Conservation (phyloP, 225 moss, liverwort and hornwort genomes). For the Bryoerythrophyllum caledonicum region DNA sequence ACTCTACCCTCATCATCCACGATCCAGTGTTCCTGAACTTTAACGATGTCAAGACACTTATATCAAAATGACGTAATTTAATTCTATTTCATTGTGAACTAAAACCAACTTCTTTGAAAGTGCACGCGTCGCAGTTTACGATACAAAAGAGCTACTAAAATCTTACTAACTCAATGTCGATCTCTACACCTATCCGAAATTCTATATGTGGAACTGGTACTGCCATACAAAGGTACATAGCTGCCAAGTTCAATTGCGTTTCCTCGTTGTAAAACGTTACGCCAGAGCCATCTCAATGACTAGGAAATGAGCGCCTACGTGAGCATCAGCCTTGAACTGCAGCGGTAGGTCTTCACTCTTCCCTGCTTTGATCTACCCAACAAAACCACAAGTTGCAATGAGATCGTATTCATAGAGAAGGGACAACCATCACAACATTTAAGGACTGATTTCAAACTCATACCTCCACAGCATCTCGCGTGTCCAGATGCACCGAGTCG, state of each 20-base stretch:
- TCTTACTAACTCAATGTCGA: not conserved
- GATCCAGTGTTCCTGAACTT: too few relatives aligned
- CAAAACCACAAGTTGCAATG: not conserved
- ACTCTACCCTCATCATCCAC: too few relatives aligned
- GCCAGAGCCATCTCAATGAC: conserved; percentile 76
- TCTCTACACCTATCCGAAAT: not conserved
- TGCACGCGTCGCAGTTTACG: too few relatives aligned
- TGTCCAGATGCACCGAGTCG: conserved; percentile 47
- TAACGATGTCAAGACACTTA: too few relatives aligned
- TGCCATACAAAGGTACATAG: not conserved
- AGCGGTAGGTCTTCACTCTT: conserved; percentile 44
- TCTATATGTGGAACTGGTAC: not conserved
- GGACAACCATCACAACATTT: not conserved
- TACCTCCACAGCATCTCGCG: conserved; percentile 86
- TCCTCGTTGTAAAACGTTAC: conserved; percentile 2
- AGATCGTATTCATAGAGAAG: not conserved
- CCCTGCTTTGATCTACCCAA: conserved; percentile 58
- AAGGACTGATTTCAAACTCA: not conserved
- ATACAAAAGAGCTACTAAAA: not conserved
- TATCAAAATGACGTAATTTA: too few relatives aligned
- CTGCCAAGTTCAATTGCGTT: not conserved
- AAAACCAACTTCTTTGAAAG: too few relatives aligned
- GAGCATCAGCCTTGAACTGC: conserved; percentile 60
- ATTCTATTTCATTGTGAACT: too few relatives aligned
- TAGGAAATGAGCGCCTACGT: conserved; percentile 69